Evolutionary conservation across 169 alveolate species (phyloP).

Genomic region (Plasmodium gonderi): DNA sequence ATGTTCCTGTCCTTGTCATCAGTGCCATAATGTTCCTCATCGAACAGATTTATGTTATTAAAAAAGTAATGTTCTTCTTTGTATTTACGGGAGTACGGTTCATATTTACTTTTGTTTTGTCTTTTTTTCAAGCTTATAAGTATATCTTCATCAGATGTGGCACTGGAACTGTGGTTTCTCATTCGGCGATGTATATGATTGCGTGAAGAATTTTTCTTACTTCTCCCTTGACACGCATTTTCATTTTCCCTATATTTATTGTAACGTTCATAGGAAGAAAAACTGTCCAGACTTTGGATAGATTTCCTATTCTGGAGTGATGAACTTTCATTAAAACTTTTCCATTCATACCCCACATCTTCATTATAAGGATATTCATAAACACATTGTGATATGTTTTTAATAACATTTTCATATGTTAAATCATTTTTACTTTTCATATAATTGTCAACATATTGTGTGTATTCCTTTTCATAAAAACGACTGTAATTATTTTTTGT

Average conservation of each 20-base stretch:
- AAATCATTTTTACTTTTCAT: slow-evolving; percentile 61
- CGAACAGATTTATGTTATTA: slow-evolving; percentile 52
- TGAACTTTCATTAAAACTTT: background rate
- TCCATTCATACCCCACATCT: slow-evolving; percentile 5
- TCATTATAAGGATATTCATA: slow-evolving; percentile 70
- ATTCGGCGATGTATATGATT: background rate
- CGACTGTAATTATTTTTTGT: background rate
- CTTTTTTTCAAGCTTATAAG: slow-evolving; percentile 35
- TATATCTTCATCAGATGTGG: slow-evolving; percentile 62
- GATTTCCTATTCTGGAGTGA: background rate
- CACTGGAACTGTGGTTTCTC: background rate
- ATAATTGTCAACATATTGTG: slow-evolving; percentile 28
- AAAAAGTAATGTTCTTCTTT: slow-evolving; percentile 71
- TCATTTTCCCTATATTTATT: background rate
- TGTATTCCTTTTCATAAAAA: slow-evolving; percentile 46
- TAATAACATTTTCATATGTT: slow-evolving; percentile 71
- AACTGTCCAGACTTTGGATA: background rate
- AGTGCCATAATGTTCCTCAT: slow-evolving; percentile 49
- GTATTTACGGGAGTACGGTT: slow-evolving; percentile 5
- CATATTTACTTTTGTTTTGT: slow-evolving; percentile 32
- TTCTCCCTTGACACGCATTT: background rate
- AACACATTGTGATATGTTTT: slow-evolving; percentile 47
- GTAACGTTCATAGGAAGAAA: background rate
- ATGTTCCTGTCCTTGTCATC: slow-evolving; percentile 15
- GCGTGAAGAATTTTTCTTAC: too few relatives aligned